These are phyloP conservation scores for Backusella westeae DNA, from an alignment of 192 early-diverging fungal genomes.

Conservation along the genomic window DNA sequence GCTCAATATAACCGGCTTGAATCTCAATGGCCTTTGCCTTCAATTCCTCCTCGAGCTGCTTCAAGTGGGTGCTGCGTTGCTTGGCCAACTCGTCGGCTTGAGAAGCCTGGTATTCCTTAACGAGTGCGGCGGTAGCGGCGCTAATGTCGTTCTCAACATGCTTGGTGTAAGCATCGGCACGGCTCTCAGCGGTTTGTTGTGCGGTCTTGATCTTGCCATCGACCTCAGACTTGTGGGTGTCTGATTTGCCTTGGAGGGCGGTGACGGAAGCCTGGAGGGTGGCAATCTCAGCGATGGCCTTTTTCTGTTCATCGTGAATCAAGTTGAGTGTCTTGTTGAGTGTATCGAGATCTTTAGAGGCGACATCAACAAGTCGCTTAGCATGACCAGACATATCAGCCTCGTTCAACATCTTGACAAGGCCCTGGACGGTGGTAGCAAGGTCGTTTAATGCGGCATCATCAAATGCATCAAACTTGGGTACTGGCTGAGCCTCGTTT, in stretches of 20 bases:
- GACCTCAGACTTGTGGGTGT: constrained; percentile 55
- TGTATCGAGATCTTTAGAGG: constrained; percentile 48
- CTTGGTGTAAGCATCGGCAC: constrained; percentile 48
- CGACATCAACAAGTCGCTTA: constrained; percentile 58
- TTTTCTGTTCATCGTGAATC: constrained; percentile 41
- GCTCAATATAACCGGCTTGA: constrained; percentile 69
- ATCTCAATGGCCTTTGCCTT: constrained; percentile 61
- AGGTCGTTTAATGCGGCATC: constrained; percentile 20
- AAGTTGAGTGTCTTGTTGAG: constrained; percentile 45
- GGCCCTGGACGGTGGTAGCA: constrained; percentile 26
- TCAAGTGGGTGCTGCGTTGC: constrained; percentile 15
- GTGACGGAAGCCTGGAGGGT: constrained; percentile 7
- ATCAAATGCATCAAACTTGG: background rate
- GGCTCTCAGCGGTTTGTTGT: constrained; percentile 41
- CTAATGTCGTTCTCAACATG: constrained; percentile 25
- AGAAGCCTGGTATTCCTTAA: background rate
- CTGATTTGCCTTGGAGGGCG: constrained; percentile 33
- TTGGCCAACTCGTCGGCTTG: constrained; percentile 14
- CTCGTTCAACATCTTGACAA: constrained; percentile 24
- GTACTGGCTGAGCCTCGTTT: background rate
- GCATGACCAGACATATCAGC: constrained; percentile 44
- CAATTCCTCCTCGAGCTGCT: constrained; percentile 57
- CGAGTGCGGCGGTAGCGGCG: constrained; percentile 14
- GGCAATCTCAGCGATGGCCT: constrained; percentile 38
- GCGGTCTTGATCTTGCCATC: constrained; percentile 49